Evolutionary conservation across 2,329 filamentous ascomycete species (phyloP).

Genomic region (Lasiodiplodia sp.): DNA sequence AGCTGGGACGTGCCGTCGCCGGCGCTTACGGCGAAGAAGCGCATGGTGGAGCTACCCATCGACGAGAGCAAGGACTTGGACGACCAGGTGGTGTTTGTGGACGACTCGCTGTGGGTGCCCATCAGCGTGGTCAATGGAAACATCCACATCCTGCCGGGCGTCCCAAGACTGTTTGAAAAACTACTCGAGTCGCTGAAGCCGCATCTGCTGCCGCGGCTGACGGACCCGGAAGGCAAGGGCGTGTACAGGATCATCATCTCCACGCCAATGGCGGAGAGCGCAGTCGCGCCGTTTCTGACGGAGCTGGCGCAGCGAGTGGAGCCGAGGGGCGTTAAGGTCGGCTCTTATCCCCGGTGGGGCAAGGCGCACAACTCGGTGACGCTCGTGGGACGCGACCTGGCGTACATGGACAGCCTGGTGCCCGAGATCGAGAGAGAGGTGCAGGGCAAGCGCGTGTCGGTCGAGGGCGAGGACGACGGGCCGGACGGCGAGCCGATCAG

Average conservation of each 20-base stretch:
- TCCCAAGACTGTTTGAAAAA: slow-evolving; percentile 82
- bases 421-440: slow-evolving; percentile 79
- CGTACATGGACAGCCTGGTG: slow-evolving; percentile 79
- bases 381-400: slow-evolving; percentile 77
- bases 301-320: slow-evolving; percentile 77
- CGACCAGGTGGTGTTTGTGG: slow-evolving; percentile 79
- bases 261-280: slow-evolving; percentile 87
- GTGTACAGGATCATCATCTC: slow-evolving; percentile 81
- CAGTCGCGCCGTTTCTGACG: slow-evolving; percentile 82
- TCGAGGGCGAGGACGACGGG: slow-evolving; percentile 68
- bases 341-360: slow-evolving; percentile 93
- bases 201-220: slow-evolving; percentile 71
- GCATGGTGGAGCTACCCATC: slow-evolving; percentile 88
- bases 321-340: slow-evolving; percentile 84
- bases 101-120: slow-evolving; percentile 88
- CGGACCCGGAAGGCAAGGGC: slow-evolving; percentile 82
- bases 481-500: slow-evolving; percentile 41
- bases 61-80: slow-evolving; percentile 70
- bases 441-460: slow-evolving; percentile 71
- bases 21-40: slow-evolving; percentile 78
- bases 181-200: slow-evolving; percentile 81
- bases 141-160: slow-evolving; percentile 88
- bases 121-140: slow-evolving; percentile 90
- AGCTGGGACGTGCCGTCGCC: slow-evolving; percentile 85
- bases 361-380: slow-evolving; percentile 90